Evolutionary conservation across 1,139 yeast genomes (phyloP), one percentile per base, ranked within the genome.

Genomic region (Cylindricascospora bacillispora): DNA sequence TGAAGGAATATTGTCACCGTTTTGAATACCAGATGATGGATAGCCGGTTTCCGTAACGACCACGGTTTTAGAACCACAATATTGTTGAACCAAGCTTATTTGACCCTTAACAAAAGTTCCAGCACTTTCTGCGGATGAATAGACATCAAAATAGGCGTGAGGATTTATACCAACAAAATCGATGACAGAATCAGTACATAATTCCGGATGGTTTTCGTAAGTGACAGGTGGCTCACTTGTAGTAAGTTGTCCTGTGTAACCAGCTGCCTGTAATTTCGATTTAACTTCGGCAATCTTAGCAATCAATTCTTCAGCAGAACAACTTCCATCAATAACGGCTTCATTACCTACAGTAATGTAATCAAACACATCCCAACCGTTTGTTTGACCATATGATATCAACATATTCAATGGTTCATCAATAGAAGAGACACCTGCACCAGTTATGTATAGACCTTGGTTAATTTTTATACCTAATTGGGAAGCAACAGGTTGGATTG

Each of bases 161-260:
- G 93, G 74, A 54, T 85, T 83, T 45, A 82, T 68, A 36, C 93
- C 93, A 41, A 81, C 83, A 44, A 78, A 69, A 54, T 81, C 93
- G 39, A 80, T 67, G 19, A 62, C 78, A 13, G 81, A 67, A 17
- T 58, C 55, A 1, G 72, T 65, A 60, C 95, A 85, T 44, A 85
- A 65, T 15, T 56, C 56, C 6, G 93, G 83, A 50, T 78, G 42
- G 30, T 59, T 54, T 47, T 68, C 67, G 54, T 65, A 83, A 12
- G 74, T 57, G 12, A 69, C 77, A 13, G 95, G 93, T 31, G 94
- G 93, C 54, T 85, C 95, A 31, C 93, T 72, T 17, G 94, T 83
- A 17, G 92, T 74, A 25, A 85, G 64, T 34, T 61, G 48, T 29
- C 95, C 95, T 11, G 60, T 53, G 58, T 74, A 85, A 14, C 95